Evolutionary conservation across 2,329 filamentous ascomycete species (phyloP).

Genomic region (Raffaelea arxii): DNA sequence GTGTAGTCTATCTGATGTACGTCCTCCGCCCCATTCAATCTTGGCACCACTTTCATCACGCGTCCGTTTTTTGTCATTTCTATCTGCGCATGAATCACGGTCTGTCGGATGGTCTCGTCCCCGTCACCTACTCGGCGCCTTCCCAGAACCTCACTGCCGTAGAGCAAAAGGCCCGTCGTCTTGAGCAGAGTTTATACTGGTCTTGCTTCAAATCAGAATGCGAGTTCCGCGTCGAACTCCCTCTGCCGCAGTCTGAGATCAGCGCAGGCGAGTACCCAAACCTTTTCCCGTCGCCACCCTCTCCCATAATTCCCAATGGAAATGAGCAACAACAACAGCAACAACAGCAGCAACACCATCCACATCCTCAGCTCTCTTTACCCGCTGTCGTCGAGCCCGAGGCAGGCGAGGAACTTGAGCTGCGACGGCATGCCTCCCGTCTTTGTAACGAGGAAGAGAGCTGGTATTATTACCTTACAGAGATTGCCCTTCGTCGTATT

Average conservation of each 20-base stretch:
- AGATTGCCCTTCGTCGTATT: constrained; percentile 2
- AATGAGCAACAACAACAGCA: not conserved
- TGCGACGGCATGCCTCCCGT: not conserved
- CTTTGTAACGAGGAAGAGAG: constrained; percentile 2
- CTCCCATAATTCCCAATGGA: not conserved
- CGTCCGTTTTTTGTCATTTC: not conserved
- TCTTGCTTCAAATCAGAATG: constrained; percentile 6
- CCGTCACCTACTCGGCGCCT: not conserved
- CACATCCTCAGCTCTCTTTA: not conserved
- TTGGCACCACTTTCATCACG: not conserved
- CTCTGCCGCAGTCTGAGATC: not conserved
- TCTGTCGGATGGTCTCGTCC: not conserved
- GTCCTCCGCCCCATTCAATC: not conserved
- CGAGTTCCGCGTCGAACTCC: constrained; percentile 3
- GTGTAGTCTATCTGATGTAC: constrained; percentile 5
- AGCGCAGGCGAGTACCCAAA: not conserved
- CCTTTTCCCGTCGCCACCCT: constrained; percentile 2
- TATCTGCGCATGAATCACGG: not conserved
- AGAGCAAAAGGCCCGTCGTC: not conserved
- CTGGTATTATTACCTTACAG: constrained; percentile 7
- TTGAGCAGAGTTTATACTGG: constrained; percentile 7
- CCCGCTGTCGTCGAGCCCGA: too few relatives aligned
- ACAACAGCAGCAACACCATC: not conserved
- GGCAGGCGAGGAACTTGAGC: not conserved
- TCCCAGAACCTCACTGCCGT: not conserved